Base-by-base conservation (phyloP, 73 alveolate species). In the Paramecium biaurelia region DNA sequence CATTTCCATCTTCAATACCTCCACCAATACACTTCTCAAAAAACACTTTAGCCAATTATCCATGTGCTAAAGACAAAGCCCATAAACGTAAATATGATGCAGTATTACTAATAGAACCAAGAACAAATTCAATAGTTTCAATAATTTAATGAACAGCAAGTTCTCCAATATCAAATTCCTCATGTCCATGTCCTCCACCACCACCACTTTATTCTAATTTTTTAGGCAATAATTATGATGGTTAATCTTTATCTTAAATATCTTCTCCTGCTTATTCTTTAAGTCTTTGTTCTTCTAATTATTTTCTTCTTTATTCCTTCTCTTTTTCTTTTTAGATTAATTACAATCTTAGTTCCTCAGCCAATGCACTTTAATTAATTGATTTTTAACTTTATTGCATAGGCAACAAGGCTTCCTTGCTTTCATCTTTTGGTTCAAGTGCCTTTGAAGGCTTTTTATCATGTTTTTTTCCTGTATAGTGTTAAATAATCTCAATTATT, bases 31-130 rank as follows among this genome's bases (percentile, higher is more conserved):
- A 88, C 49, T 98, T 97, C 86, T 97, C 99, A 93, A 97, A 95
- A 97, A 98, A 98, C 28, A 98, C 99, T 76, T 97, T 96, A 35
- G 99, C 97, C 59, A 98, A 95, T 93, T 98, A 98, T 18, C 98
- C 97, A 94, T 98, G 99, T 9, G 99, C 99, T 26, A 98, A 97
- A n/a, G 98, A 93, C 63, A 98, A 96, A 7, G 99, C 99, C 99
- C 99, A 98, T 38, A 98, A 96, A 95, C 99, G 98, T 70, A 98
- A 95, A 93, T 98, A 98, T 8, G 99, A 96, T 21, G 99, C 99
- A 45, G 99, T 98, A 88, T 98, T 98, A 76, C 99, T 95, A 45
- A 98, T 95, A 57, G 99, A 94, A n/a, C 99, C 94, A 57, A 42
- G 37, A 58, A 97, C 99, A 63, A 96, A 98, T 94, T 98, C 99